These are phyloP conservation scores for Prunus armeniaca DNA, from an alignment of 306 rosid genomes.

Conservation along the genomic window DNA sequence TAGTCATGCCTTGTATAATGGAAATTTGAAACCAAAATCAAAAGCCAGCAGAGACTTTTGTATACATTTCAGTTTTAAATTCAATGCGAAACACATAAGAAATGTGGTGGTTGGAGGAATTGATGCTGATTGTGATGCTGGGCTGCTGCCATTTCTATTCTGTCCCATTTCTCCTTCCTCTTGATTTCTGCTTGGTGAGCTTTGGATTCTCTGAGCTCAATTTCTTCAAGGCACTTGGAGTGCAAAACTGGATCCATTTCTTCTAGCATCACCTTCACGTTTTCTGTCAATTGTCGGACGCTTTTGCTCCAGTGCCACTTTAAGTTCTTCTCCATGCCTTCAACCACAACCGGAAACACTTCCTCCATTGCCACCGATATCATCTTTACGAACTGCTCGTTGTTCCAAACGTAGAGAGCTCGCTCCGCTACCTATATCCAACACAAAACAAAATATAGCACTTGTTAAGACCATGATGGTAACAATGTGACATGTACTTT, in stretches of 20 bases:
- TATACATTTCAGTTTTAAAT: background rate
- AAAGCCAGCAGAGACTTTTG: constrained; percentile 6
- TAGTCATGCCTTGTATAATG: background rate
- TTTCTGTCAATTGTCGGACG: constrained; percentile 57
- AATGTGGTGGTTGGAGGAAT: constrained; percentile 39
- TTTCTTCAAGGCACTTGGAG: constrained; percentile 48
- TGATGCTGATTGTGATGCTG: constrained; percentile 19
- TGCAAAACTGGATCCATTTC: constrained; percentile 70
- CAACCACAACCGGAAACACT: constrained; percentile 63
- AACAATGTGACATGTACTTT: background rate
- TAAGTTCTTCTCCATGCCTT: constrained; percentile 70
- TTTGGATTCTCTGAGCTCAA: constrained; percentile 34
- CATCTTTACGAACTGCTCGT: constrained; percentile 78
- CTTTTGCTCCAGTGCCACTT: constrained; percentile 79
- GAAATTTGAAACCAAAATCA: background rate
- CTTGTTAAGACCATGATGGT: background rate
- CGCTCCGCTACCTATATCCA: constrained; percentile 72
- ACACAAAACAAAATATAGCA: background rate
- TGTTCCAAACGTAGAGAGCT: constrained; percentile 83
- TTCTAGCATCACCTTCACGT: constrained; percentile 63
- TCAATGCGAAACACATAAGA: constrained; percentile 43
- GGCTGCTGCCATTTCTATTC: constrained; percentile 51
- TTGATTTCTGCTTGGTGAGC: constrained; percentile 45
- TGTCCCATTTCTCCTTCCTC: constrained; percentile 62
- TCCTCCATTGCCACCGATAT: constrained; percentile 52